phyloP scores from a whole-genome alignment of 2,329 filamentous ascomycete genomes.

The Gliomastix tumulicola region DNA sequence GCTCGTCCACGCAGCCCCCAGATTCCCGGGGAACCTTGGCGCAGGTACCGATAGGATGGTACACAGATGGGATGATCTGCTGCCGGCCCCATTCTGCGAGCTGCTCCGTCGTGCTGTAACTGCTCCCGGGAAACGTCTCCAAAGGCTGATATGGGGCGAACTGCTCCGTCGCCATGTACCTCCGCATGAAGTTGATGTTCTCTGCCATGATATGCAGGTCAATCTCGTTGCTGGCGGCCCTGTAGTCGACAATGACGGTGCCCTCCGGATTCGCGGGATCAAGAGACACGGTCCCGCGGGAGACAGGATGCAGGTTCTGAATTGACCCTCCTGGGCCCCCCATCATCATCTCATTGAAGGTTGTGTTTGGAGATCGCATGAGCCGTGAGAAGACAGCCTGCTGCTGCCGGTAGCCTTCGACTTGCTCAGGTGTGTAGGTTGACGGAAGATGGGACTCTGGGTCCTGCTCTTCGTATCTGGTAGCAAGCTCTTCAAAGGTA shows the following conservation, averaged over 20 bases:
- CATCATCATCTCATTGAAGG: slow-evolving; percentile 39
- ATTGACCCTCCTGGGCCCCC: slow-evolving; percentile 12
- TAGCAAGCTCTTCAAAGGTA: slow-evolving; percentile 10
- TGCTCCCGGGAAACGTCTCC: slow-evolving; percentile 12
- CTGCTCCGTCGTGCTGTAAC: slow-evolving; percentile 10
- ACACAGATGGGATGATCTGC: slow-evolving; percentile 14
- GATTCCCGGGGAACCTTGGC: slow-evolving; percentile 17
- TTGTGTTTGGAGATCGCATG: slow-evolving; percentile 15
- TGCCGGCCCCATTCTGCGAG: slow-evolving; percentile 12
- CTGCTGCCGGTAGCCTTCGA: slow-evolving; percentile 30
- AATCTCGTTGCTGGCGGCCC: slow-evolving; percentile 13
- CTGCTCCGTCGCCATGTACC: slow-evolving; percentile 11
- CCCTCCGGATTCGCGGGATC: slow-evolving; percentile 11
- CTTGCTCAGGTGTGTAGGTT: slow-evolving; percentile 10
- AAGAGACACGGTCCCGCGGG: slow-evolving; percentile 12
- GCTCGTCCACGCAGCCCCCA: slow-evolving; percentile 18
- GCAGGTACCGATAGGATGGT: slow-evolving; percentile 17
- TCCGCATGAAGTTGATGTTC: slow-evolving; percentile 15
- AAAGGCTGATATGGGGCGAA: slow-evolving; percentile 11
- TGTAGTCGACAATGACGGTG: slow-evolving; percentile 16
- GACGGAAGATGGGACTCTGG: slow-evolving; percentile 10
- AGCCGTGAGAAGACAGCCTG: slow-evolving; percentile 16
- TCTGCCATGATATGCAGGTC: slow-evolving; percentile 15
- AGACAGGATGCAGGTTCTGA: slow-evolving; percentile 14
- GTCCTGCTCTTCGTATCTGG: slow-evolving; percentile 9